phyloP scores from a whole-genome alignment of 2,329 filamentous ascomycete species.

The Orbilia quercus region DNA sequence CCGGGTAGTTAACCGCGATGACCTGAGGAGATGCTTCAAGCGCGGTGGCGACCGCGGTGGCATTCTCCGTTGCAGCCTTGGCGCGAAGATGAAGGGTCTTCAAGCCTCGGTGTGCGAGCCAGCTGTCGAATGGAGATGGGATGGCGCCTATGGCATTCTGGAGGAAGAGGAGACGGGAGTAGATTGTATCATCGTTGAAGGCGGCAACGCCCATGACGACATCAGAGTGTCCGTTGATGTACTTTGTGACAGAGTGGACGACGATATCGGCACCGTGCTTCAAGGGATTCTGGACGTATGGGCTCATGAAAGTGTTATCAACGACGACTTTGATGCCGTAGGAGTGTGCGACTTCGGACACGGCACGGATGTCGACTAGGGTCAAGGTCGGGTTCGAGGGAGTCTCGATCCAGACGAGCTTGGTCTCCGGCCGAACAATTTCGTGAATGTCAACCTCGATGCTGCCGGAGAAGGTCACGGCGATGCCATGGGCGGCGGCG shows the following conservation, averaged over 20 bases:
- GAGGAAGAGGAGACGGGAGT: conserved; percentile 82
- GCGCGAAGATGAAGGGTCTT: conserved; percentile 96
- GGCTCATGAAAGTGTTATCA: conserved; percentile 97
- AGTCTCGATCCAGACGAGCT: conserved; percentile 95
- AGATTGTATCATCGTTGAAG: conserved; percentile 86
- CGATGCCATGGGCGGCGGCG: conserved; percentile 90
- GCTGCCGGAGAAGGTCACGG: conserved; percentile 91
- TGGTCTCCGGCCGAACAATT: conserved; percentile 88
- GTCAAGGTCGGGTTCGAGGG: conserved; percentile 94
- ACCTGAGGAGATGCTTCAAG: conserved; percentile 85
- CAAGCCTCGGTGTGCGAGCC: conserved; percentile 95
- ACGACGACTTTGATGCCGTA: conserved; percentile 96
- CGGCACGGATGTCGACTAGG: conserved; percentile 89
- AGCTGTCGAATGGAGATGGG: conserved; percentile 94
- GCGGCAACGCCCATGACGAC: conserved; percentile 98
- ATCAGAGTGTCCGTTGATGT: conserved; percentile 97
- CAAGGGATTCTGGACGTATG: conserved; percentile 95
- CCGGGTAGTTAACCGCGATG: conserved; percentile 93
- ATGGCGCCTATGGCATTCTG: conserved; percentile 98
- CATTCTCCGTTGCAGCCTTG: conserved; percentile 84
- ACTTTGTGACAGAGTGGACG: conserved; percentile 97
- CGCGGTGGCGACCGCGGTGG: conserved; percentile 77
- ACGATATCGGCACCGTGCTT: conserved; percentile 96
- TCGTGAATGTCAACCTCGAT: conserved; percentile 88
- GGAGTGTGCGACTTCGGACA: conserved; percentile 83